phyloP scores from a whole-genome alignment of 129 eudicot species.

The Tanacetum coccineum region DNA sequence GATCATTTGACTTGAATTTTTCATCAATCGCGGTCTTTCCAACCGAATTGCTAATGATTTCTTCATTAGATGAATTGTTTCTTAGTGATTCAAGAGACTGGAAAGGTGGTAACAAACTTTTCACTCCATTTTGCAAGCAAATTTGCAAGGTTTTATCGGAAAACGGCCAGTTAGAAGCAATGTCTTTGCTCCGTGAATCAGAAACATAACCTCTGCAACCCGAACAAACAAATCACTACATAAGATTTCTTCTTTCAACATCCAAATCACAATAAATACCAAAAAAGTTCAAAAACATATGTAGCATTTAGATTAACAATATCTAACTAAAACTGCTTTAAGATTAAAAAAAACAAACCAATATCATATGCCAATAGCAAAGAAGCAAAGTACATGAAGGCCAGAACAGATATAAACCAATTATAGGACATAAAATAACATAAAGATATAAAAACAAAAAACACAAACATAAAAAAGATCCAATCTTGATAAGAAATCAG shows the following conservation, averaged over 20 bases:
- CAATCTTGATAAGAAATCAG: too few relatives aligned
- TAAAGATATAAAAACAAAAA: not conserved
- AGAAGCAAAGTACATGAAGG: not conserved
- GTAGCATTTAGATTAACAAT: not conserved
- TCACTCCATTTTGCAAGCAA: slow-evolving; percentile 57
- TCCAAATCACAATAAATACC: not conserved
- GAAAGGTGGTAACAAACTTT: slow-evolving; percentile 67
- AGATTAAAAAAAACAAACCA: not conserved
- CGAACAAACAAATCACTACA: slow-evolving; percentile 17
- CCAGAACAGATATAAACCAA: not conserved
- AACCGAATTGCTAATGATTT: slow-evolving; percentile 25
- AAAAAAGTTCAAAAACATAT: not conserved
- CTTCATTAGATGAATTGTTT: slow-evolving; percentile 25
- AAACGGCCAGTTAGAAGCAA: slow-evolving; percentile 71
- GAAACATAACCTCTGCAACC: slow-evolving; percentile 59
- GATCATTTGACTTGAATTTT: not conserved
- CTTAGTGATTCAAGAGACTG: slow-evolving; percentile 47
- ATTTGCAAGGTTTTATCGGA: slow-evolving; percentile 54
- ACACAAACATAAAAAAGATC: not conserved
- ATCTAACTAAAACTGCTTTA: not conserved
- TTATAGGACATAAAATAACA: slow-evolving; percentile 31
- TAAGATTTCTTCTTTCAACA: not conserved
- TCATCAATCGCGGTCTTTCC: slow-evolving; percentile 8
- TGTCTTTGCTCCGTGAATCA: slow-evolving; percentile 49
- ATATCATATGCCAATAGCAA: slow-evolving; percentile 27